Evolutionary conservation across 2,329 filamentous ascomycete genomes (phyloP).

Genomic region (Pseudogymnoascus sp.): DNA sequence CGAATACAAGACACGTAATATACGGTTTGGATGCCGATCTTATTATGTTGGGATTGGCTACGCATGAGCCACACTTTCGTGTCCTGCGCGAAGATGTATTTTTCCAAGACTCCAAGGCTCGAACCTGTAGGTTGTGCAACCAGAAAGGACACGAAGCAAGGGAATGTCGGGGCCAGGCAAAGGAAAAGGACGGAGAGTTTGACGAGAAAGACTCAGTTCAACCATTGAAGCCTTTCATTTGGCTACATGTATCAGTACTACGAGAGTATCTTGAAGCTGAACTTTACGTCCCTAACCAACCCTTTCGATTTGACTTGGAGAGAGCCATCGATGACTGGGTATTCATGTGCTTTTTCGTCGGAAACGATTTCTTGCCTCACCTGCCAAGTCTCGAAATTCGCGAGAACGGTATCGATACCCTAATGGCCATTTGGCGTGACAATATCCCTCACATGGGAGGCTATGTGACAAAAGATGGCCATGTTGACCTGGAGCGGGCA

Average conservation of each 20-base stretch:
- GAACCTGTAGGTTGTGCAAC: constrained; percentile 80
- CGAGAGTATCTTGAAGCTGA: constrained; percentile 91
- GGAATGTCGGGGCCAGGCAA: constrained; percentile 72
- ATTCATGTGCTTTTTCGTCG: constrained; percentile 98
- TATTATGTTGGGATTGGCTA: constrained; percentile 96
- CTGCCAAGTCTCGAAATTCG: constrained; percentile 95
- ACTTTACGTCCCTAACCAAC: constrained; percentile 72
- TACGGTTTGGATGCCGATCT: constrained; percentile 96
- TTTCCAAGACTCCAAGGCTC: constrained; percentile 75
- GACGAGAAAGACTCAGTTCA: constrained; percentile 70
- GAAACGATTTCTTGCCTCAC: constrained; percentile 96
- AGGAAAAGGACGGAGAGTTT: constrained; percentile 70
- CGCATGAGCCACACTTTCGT: constrained; percentile 94
- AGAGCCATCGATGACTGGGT: constrained; percentile 96
- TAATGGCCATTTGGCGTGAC: constrained; percentile 95
- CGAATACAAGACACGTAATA: constrained; percentile 95
- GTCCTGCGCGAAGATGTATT: constrained; percentile 97
- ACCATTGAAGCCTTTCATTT: constrained; percentile 87
- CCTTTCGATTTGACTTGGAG: constrained; percentile 88
- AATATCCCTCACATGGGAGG: constrained; percentile 88
- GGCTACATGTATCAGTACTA: constrained; percentile 87
- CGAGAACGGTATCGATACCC: constrained; percentile 91
- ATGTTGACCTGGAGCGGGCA: constrained; percentile 77
- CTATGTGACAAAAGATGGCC: constrained; percentile 91
- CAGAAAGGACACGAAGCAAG: constrained; percentile 86